These are phyloP conservation scores for Noccaea bulbosa DNA, from an alignment of 345 rosid genomes.

Conservation along the genomic window DNA sequence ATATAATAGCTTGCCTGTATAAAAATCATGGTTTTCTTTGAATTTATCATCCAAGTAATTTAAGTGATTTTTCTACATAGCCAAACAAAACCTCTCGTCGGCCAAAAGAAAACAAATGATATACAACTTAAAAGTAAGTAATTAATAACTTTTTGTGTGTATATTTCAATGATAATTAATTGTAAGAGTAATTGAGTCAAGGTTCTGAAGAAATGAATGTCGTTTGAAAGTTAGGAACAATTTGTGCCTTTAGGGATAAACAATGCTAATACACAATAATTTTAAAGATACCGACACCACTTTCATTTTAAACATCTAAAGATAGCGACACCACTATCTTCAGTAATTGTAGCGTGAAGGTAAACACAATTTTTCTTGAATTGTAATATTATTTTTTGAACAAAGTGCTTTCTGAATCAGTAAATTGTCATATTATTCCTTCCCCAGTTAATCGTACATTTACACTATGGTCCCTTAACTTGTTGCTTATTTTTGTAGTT, in stretches of 20 bases:
- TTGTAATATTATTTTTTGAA: background rate
- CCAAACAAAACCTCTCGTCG: background rate
- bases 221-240: conserved; percentile 29
- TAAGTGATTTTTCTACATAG: background rate
- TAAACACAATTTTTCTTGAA: conserved; percentile 15
- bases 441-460: background rate
- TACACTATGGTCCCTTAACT: background rate
- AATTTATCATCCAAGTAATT: background rate
- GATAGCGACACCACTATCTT: conserved; percentile 32
- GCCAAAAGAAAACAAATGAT: conserved; percentile 4
- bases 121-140: background rate
- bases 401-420: too few species aligned
- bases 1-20: background rate
- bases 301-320: conserved; percentile 21
- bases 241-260: conserved; percentile 30
- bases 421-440: background rate
- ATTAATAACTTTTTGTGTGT: background rate
- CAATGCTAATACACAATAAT: conserved; percentile 33
- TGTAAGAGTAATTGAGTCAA: background rate
- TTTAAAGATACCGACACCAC: conserved; percentile 28
- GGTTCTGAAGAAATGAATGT: conserved; percentile 9
- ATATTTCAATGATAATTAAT: background rate
- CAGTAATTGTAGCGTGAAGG: conserved; percentile 31
- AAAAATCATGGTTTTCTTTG: background rate
- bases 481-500: too few species aligned